Percentiles rank a stretch among this genome's conserved stretches.
Evolutionary conservation across 176 grass and related monocot genomes (phyloP).

Genomic region (Avena atlantica): DNA sequence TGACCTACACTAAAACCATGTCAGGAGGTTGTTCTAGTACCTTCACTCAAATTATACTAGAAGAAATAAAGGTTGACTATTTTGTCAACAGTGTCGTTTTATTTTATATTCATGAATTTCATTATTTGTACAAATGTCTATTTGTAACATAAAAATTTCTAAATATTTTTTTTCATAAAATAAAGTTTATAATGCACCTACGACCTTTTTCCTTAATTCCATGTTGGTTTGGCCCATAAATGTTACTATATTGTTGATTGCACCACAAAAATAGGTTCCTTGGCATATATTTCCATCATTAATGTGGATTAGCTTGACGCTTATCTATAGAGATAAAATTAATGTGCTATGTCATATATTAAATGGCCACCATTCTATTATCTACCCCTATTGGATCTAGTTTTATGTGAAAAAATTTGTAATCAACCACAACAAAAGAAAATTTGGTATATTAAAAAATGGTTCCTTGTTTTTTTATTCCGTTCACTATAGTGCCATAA

Average conservation of each 20-base stretch:
- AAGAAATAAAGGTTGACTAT: not conserved
- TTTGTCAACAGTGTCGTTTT: not conserved
- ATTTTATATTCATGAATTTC: not conserved
- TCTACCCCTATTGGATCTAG: not conserved
- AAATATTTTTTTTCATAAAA: not conserved
- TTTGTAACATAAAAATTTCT: not conserved
- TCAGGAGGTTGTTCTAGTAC: not conserved
- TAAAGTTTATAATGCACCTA: not conserved
- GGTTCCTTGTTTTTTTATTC: not conserved
- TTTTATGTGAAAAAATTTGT: not conserved
- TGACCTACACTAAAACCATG: not conserved
- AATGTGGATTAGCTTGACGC: not conserved
- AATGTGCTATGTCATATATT: not conserved
- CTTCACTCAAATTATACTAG: not conserved
- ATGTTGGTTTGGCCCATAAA: not conserved
- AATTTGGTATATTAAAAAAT: not conserved
- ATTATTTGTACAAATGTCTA: not conserved
- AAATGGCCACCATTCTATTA: not conserved
- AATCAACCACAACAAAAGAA: not conserved
- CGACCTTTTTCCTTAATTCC: not conserved
- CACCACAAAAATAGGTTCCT: not conserved
- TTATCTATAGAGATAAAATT: not conserved
- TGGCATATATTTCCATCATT: not conserved
- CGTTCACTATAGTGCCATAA: not conserved
- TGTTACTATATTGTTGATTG: not conserved